Evolutionary conservation across 1,284 basidiomycete genomes (phyloP), one percentile per base, ranked within the genome.

Genomic region (Cryptococcus sp.): DNA sequence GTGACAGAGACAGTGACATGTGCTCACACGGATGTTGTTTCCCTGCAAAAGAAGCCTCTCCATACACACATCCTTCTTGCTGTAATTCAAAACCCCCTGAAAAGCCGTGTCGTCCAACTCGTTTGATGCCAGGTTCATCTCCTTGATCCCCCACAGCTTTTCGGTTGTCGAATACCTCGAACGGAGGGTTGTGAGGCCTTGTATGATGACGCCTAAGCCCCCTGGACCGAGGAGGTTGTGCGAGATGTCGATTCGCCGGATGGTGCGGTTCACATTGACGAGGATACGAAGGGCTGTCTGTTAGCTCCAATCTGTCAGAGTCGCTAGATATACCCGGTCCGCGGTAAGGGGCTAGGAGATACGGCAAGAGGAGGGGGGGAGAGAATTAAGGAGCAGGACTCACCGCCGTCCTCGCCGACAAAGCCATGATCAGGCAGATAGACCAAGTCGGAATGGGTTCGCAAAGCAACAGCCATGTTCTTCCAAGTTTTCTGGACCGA

Each of bases 401-500:
- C 52, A 69, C 67, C 69, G 4, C 69, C 69, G 5, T 65, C 56
- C 36, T 69, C 60, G n/a, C 65, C 69, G 18, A 53, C 57, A 33
- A 63, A 63, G 28, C 65, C 61, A 39, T 69, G 65, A 45, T 69
- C 68, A 2, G 62, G 57, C 23, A 69, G 53, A 38, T 64, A 71
- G 40, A 68, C 52, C 40, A 71, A 52, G 49, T 71, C 69, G 6
- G 57, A 59, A 19, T 56, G 54, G 45, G 53, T 53, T 12, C 62
- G 52, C 2, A 65, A 48, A n/a, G 62, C 61, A 5, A 68, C 51
- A 4, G 62, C 60, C 65, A 65, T 67, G 21, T 21, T 34, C 28
- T 7, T n/a, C n/a, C n/a, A n/a, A n/a, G n/a, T n/a, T n/a, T n/a
- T n/a, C n/a, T n/a, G n/a, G n/a, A n/a, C n/a, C n/a, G n/a, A n/a